Conservation (phyloP, 768 basidiomycete species). For the Tricholoma sp. region DNA sequence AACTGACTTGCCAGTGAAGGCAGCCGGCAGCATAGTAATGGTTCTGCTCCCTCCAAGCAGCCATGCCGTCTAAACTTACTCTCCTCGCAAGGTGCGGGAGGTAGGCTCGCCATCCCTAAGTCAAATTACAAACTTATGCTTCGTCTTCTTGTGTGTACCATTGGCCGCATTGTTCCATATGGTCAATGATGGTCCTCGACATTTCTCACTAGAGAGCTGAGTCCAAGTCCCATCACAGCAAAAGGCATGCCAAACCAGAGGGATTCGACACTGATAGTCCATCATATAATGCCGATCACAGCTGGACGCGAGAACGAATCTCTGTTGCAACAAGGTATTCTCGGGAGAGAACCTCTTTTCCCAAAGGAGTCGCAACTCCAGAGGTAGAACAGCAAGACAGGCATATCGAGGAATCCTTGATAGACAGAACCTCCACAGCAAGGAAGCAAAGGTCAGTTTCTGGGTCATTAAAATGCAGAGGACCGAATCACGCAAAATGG, state of each 20-base stretch:
- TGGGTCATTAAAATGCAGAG: constrained; percentile 8
- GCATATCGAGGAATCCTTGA: constrained; percentile 16
- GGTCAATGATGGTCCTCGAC: constrained; percentile 7
- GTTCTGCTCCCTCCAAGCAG: constrained; percentile 1
- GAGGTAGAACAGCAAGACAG: constrained; percentile 15
- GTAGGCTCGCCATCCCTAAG: constrained; percentile 27
- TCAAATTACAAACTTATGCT: constrained; percentile 11
- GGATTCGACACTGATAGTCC: constrained; percentile 9
- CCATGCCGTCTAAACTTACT: constrained; percentile 7
- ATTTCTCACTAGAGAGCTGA: constrained; percentile 15
- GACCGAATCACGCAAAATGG: neutral
- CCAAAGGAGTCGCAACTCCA: constrained; percentile 40
- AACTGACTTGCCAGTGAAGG: constrained; percentile 8
- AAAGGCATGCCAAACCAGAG: constrained; percentile 1
- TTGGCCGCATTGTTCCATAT: constrained; percentile 18
- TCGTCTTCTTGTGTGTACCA: constrained; percentile 29
- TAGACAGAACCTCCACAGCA: neutral
- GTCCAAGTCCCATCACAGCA: constrained; percentile 10
- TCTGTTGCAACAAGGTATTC: constrained; percentile 36
- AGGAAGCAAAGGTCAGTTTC: constrained; percentile 1
- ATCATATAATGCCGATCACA: constrained; percentile 8
- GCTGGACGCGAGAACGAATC: constrained; percentile 52
- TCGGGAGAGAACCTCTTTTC: constrained; percentile 18
- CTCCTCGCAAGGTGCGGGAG: constrained; percentile 19
- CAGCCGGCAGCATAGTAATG: constrained; percentile 6